Conservation (phyloP, 352 stramenopile genomes). For the Phytopythium vexans region DNA sequence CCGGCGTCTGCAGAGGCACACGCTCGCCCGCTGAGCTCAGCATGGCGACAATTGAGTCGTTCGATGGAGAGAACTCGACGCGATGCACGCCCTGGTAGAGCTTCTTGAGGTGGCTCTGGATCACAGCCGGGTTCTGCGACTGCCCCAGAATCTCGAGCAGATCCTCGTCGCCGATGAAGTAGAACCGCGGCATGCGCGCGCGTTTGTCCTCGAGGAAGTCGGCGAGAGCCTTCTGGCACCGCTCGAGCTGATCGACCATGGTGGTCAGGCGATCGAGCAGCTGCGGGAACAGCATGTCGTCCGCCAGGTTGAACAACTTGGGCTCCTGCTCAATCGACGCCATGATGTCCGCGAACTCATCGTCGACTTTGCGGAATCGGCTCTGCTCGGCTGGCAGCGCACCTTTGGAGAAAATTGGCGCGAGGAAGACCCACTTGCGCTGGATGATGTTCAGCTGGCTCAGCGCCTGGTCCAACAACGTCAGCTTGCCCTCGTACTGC, state of each 20-base stretch:
- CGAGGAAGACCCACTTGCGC: slow-evolving; percentile 96
- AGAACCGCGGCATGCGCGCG: slow-evolving; percentile 92
- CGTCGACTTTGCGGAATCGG: slow-evolving; percentile 91
- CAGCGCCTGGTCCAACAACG: slow-evolving; percentile 76
- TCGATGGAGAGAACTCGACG: slow-evolving; percentile 86
- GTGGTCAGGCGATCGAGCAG: slow-evolving; percentile 70
- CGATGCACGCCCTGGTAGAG: slow-evolving; percentile 93
- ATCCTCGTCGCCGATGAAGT: slow-evolving; percentile 97
- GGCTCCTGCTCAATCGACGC: slow-evolving; percentile 76
- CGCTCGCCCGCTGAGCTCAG: slow-evolving; percentile 78
- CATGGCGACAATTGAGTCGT: slow-evolving; percentile 89
- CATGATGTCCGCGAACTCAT: slow-evolving; percentile 95
- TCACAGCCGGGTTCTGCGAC: slow-evolving; percentile 89
- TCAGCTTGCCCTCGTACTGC: slow-evolving; percentile 91
- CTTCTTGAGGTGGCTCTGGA: slow-evolving; percentile 96
- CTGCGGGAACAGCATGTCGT: slow-evolving; percentile 90
- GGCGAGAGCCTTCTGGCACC: slow-evolving; percentile 92
- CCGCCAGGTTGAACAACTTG: slow-evolving; percentile 91
- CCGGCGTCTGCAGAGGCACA: slow-evolving; percentile 75
- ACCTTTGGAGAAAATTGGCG: slow-evolving; percentile 95
- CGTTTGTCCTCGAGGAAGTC: slow-evolving; percentile 96
- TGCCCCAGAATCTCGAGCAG: slow-evolving; percentile 95
- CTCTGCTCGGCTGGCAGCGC: slow-evolving; percentile 89
- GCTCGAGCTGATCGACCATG: slow-evolving; percentile 93
- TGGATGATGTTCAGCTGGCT: slow-evolving; percentile 90